Conservation (phyloP, 768 basidiomycete genomes). For the Suillus spraguei region DNA sequence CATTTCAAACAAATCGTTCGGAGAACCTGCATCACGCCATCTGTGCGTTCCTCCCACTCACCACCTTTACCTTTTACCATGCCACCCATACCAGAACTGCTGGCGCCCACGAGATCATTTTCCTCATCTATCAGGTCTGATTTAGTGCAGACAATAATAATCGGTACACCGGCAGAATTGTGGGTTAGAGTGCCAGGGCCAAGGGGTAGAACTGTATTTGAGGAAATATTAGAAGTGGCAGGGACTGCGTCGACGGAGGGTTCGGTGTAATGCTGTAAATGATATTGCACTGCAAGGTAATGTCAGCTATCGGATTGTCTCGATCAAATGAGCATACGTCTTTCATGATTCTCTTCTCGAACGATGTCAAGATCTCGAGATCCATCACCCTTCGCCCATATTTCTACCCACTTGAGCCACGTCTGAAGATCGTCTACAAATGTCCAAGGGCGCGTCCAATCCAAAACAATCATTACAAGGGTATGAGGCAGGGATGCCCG, state of each 20-base stretch:
- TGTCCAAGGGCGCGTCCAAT: slow-evolving; percentile 95
- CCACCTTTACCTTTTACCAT: slow-evolving; percentile 92
- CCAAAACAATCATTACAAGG: slow-evolving; percentile 81
- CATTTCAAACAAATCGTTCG: slow-evolving; percentile 92
- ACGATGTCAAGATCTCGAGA: slow-evolving; percentile 73
- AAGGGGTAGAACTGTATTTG: slow-evolving; percentile 78
- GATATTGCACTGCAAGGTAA: slow-evolving; percentile 68
- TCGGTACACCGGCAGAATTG: slow-evolving; percentile 83
- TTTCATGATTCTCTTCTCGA: slow-evolving; percentile 81
- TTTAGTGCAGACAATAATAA: slow-evolving; percentile 89
- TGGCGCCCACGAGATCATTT: slow-evolving; percentile 64
- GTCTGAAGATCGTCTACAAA: slow-evolving; percentile 83
- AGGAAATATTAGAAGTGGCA: slow-evolving; percentile 54
- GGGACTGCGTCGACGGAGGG: slow-evolving; percentile 70
- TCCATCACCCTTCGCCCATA: slow-evolving; percentile 70
- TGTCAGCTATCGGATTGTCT: slow-evolving; percentile 9
- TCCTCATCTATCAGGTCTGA: slow-evolving; percentile 91
- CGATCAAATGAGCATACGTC: slow-evolving; percentile 54
- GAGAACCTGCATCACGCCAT: slow-evolving; percentile 94
- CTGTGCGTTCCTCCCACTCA: slow-evolving; percentile 95
- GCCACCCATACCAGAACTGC: slow-evolving; percentile 81
- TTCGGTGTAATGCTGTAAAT: slow-evolving; percentile 89
- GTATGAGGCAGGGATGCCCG: slow-evolving; percentile 67
- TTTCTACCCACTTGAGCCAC: slow-evolving; percentile 88
- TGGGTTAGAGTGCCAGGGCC: slow-evolving; percentile 85